phyloP scores from a whole-genome alignment of 2,329 filamentous ascomycete genomes.

The Trichoderma sp. region DNA sequence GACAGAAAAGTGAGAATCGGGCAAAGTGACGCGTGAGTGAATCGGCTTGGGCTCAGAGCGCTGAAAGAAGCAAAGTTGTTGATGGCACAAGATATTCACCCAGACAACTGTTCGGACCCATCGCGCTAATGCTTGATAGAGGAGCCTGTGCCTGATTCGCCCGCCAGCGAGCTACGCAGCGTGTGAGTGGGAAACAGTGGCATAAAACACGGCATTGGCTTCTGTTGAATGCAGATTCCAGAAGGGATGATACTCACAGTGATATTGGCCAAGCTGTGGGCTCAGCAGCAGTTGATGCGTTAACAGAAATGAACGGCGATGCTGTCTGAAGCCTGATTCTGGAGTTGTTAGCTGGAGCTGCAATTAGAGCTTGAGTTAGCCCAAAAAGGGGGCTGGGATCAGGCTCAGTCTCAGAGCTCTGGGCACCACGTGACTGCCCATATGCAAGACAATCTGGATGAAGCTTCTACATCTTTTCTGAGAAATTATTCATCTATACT shows the following conservation, averaged over 20 bases:
- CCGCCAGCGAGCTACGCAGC: constrained; percentile 8
- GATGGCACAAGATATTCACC: constrained; percentile 8
- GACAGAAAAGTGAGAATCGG: background rate
- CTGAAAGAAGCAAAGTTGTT: background rate
- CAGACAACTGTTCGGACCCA: constrained; percentile 8
- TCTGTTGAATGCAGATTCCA: background rate
- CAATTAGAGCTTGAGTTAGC: constrained; percentile 23
- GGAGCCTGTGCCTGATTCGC: constrained; percentile 1
- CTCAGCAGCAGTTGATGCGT: background rate
- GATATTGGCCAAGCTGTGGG: background rate
- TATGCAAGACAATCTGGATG: background rate
- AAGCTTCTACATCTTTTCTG: background rate
- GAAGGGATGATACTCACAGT: background rate
- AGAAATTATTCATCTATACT: background rate
- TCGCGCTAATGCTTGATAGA: constrained; percentile 24
- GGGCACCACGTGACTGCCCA: constrained; percentile 6
- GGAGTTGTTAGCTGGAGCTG: constrained; percentile 24
- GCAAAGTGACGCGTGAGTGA: constrained; percentile 11
- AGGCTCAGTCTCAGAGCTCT: background rate
- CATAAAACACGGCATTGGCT: background rate
- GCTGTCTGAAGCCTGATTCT: background rate
- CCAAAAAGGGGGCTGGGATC: constrained; percentile 18
- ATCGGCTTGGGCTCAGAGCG: constrained; percentile 12
- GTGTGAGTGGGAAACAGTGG: background rate
- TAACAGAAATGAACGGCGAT: constrained; percentile 27